These are phyloP conservation scores for Yamadazyma triangularis DNA, from an alignment of 1,139 yeast genomes.

Conservation along the genomic window DNA sequence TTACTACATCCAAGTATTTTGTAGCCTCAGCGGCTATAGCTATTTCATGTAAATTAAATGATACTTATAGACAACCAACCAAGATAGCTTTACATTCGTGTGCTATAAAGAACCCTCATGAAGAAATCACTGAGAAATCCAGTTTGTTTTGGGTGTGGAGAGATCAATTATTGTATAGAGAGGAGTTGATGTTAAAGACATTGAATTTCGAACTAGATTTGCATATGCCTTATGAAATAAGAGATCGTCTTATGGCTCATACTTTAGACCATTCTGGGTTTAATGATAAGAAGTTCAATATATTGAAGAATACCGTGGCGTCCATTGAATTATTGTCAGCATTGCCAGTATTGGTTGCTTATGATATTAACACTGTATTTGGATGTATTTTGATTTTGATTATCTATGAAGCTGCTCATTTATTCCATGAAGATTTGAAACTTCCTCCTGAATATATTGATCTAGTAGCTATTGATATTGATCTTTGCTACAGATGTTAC, in stretches of 20 bases:
- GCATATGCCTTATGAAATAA: constrained; percentile 34
- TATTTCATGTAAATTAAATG: constrained; percentile 41
- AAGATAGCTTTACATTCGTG: constrained; percentile 40
- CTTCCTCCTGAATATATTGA: constrained; percentile 20
- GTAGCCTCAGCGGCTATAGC: constrained; percentile 45
- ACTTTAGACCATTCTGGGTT: constrained; percentile 10
- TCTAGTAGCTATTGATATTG: constrained; percentile 16
- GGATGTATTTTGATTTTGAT: constrained; percentile 30
- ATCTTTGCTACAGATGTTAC: constrained; percentile 29
- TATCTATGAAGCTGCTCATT: constrained; percentile 24
- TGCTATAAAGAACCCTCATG: constrained; percentile 28
- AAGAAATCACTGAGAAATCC: constrained; percentile 36
- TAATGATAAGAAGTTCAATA: constrained; percentile 23
- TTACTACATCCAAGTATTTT: constrained; percentile 42
- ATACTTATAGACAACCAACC: constrained; percentile 41
- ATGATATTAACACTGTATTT: constrained; percentile 30
- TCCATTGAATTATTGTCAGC: constrained; percentile 39
- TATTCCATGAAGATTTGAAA: constrained; percentile 14
- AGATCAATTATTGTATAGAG: constrained; percentile 42
- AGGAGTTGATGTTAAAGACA: constrained; percentile 37
- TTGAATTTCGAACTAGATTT: constrained; percentile 39
- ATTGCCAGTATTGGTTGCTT: constrained; percentile 35
- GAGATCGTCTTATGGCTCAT: constrained; percentile 19
- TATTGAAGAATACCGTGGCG: constrained; percentile 30
- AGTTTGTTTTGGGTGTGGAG: constrained; percentile 45